Conservation (phyloP, 1,284 basidiomycete genomes). For the Trichosporon coremiiforme region DNA sequence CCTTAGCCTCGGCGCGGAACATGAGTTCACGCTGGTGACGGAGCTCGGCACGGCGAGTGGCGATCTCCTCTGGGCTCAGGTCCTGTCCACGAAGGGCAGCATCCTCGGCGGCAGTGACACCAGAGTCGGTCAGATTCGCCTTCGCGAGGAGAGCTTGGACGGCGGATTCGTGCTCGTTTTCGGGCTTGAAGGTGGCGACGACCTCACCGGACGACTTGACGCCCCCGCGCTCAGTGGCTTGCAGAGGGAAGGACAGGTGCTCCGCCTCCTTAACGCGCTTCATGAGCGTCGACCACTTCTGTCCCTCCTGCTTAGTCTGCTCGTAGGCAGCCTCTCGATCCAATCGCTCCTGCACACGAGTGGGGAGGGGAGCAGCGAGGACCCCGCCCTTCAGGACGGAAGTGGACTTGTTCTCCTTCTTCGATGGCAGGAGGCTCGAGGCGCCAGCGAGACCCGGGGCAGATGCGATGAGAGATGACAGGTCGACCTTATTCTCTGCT, state of each 20-base stretch:
- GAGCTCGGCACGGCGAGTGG: conserved; percentile 75
- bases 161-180: conserved; percentile 74
- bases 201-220: conserved; percentile 53
- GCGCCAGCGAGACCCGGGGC: conserved; percentile 67
- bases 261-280: conserved; percentile 86
- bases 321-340: conserved; percentile 94
- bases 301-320: conserved; percentile 85
- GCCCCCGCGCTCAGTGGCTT: conserved; percentile 65
- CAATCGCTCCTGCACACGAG: conserved; percentile 80
- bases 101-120: conserved; percentile 74
- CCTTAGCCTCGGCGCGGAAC: conserved; percentile 90
- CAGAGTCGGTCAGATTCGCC: conserved; percentile 77
- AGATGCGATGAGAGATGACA: conserved; percentile 61
- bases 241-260: conserved; percentile 87
- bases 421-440: conserved; percentile 45
- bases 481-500: conserved; percentile 52
- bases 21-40: conserved; percentile 88
- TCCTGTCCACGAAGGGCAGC: conserved; percentile 71
- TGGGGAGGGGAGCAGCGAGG: conserved; percentile 81
- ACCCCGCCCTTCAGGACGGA: conserved; percentile 64
- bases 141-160: conserved; percentile 73
- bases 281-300: conserved; percentile 93
- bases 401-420: conserved; percentile 59
- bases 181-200: conserved; percentile 69
- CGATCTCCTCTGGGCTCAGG: conserved; percentile 79